These are phyloP conservation scores for Boehmeria nivea DNA, from an alignment of 306 rosid species.

Conservation along the genomic window DNA sequence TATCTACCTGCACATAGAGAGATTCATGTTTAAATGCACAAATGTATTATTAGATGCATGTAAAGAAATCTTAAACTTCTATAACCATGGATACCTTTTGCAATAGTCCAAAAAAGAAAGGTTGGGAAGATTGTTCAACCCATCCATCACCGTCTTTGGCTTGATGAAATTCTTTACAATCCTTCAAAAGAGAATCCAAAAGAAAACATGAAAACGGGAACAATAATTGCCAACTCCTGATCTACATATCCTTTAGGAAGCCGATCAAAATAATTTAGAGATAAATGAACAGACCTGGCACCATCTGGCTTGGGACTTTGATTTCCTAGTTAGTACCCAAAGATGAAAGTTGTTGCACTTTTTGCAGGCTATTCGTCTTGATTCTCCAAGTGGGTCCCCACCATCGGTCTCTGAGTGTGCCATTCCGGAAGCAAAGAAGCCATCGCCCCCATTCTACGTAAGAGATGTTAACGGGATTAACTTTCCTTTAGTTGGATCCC, in stretches of 20 bases:
- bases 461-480: neutral
- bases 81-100: conserved; percentile 64
- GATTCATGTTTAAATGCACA: conserved; percentile 17
- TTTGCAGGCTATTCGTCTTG: conserved; percentile 82
- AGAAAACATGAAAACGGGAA: conserved; percentile 18
- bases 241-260: conserved; percentile 12
- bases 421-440: conserved; percentile 63
- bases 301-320: conserved; percentile 90
- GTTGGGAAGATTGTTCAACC: conserved; percentile 96
- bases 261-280: conserved; percentile 15
- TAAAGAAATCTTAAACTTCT: too few relatives aligned
- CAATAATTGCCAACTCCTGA: conserved; percentile 9
- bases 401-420: conserved; percentile 52
- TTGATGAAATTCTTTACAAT: conserved; percentile 92
- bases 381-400: conserved; percentile 73
- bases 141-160: conserved; percentile 99
- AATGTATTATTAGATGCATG: too few relatives aligned
- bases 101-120: conserved; percentile 78
- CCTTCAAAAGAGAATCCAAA: conserved; percentile 47
- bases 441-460: conserved; percentile 66
- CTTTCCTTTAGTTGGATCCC: neutral
- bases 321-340: conserved; percentile 77
- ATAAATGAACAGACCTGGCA: conserved; percentile 71
- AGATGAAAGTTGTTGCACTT: conserved; percentile 74
- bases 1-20: conserved; percentile 54